phyloP scores from a whole-genome alignment of 1,139 yeast species.

The Eremothecium coryli region DNA sequence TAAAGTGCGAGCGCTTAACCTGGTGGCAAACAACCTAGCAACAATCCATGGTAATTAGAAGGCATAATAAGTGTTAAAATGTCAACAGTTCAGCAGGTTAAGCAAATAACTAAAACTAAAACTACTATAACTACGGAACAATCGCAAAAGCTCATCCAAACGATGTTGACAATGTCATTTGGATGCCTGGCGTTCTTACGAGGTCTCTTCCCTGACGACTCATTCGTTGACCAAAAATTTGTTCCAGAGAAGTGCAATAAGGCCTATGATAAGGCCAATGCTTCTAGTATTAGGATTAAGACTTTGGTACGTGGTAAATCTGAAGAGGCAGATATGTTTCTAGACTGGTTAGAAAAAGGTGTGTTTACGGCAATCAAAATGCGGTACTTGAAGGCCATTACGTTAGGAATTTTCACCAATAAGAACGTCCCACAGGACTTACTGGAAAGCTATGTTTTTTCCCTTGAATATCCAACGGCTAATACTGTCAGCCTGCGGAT shows the following conservation, averaged over 20 bases:
- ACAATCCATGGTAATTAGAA: no score
- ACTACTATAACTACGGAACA: conserved; percentile 28
- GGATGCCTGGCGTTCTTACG: conserved; percentile 46
- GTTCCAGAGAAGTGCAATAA: conserved; percentile 31
- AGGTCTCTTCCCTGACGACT: conserved; percentile 42
- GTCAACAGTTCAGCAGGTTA: conserved; percentile 25
- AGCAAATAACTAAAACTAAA: conserved; percentile 12
- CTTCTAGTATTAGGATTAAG: conserved; percentile 37
- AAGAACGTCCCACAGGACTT: conserved; percentile 33
- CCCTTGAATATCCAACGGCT: conserved; percentile 34
- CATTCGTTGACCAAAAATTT: conserved; percentile 38
- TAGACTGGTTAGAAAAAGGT: conserved; percentile 46
- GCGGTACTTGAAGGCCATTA: conserved; percentile 37
- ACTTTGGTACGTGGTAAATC: conserved; percentile 38
- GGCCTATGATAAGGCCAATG: conserved; percentile 21
- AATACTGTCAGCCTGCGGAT: conserved; percentile 26
- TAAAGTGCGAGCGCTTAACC: no score
- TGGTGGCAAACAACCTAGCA: no score
- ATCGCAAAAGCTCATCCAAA: conserved; percentile 36
- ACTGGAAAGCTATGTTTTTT: conserved; percentile 43
- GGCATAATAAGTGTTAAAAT: no score
- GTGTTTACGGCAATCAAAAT: conserved; percentile 37
- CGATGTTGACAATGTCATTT: conserved; percentile 39
- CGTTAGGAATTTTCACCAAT: conserved; percentile 39
- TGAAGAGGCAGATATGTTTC: conserved; percentile 37